Base-by-base conservation (phyloP, 805 yeast genomes). In the Zygosaccharomyces pseudorouxii region DNA sequence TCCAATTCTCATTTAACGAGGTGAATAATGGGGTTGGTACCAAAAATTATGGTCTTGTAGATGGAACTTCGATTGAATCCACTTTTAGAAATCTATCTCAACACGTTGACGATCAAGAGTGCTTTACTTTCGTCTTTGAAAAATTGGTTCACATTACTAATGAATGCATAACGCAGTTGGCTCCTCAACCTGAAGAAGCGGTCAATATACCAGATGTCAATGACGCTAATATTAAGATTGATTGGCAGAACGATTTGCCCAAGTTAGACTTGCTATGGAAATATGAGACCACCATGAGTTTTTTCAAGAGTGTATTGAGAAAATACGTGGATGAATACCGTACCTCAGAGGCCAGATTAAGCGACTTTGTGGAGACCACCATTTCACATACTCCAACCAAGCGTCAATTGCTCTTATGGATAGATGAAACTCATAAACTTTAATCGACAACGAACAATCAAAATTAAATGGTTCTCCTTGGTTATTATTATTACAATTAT, bases 51-150 rank as follows among this genome's bases (percentile, higher is more conserved):
- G 71, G 74, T 4, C 61, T 77, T 9, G 67, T 69, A 7, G 78
- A 79, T 52, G 62, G 71, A 14, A 72, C 78, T 45, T 72, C 76
- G 0, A 69, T 70, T 45, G 82, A 79, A 51, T 60, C 72, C 4
- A 59, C 73, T 18, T 66, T 70, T 41, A 68, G 73, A 55, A 64
- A 67, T 6, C 55, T 74, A 47, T 58, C 66, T 3, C 61, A 58
- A 44, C 48, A 55, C 29, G 55, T 63, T 4, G 62, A 59, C 29
- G 51, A 57, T 29, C 56, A 60, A 4, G 64, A 58, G 25, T 54
- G 58, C 36, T 60, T 71, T 37, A 60, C 62, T 22, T 56, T 46
- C 27, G 59, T 68, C 4, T 66, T 65, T 40, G 65, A 63, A 33
- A 51, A 51, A 14, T 42, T 69, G 4, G 54, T 64, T 18, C 27